Conservation (phyloP, 345 rosid genomes). For the Psidium guajava region DNA sequence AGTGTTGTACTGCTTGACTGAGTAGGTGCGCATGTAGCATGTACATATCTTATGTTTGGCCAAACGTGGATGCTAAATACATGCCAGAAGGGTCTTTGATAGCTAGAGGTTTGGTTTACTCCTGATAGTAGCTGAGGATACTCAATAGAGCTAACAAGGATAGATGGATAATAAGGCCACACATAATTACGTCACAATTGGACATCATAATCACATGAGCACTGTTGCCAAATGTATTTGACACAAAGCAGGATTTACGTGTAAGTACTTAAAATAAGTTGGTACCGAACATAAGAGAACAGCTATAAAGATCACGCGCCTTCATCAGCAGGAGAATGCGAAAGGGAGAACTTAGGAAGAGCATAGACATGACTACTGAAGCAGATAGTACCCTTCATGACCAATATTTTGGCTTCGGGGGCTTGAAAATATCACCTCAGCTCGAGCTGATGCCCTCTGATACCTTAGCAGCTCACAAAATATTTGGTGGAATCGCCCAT, state of each 20-base stretch:
- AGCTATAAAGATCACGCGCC: neutral
- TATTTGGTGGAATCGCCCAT: neutral
- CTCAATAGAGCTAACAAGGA: neutral
- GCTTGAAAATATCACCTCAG: neutral
- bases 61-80: neutral
- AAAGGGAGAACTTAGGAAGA: neutral
- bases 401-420: neutral
- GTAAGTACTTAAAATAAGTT: neutral
- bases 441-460: neutral
- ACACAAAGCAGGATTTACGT: neutral
- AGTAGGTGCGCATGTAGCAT: neutral
- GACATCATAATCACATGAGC: neutral
- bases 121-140: neutral
- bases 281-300: neutral
- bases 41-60: neutral
- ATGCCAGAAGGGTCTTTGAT: neutral
- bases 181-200: neutral
- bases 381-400: neutral
- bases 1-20: neutral
- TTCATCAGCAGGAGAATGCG: neutral
- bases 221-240: neutral
- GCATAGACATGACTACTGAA: neutral
- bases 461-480: neutral
- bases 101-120: neutral
- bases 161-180: neutral